A percentile compares a stretch with the other conserved stretches of the same genome.
Conservation (phyloP, 2,329 filamentous ascomycete species). For the Microascus cirrosus region DNA sequence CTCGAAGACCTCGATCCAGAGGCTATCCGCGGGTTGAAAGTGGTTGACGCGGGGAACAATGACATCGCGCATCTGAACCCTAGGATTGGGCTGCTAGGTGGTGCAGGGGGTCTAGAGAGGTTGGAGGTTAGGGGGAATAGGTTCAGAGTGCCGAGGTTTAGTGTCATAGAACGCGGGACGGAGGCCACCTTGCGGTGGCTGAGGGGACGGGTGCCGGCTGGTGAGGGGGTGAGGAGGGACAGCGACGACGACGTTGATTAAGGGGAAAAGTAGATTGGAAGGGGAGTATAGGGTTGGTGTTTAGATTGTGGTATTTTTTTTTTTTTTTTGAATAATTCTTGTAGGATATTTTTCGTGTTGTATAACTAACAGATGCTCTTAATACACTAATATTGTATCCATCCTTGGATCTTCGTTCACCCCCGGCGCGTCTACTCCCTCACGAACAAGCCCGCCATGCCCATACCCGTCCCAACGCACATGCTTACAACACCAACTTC, state of each 20-base stretch:
- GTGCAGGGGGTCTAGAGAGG: conserved; percentile 44
- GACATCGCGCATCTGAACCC: conserved; percentile 75
- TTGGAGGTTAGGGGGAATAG: conserved; percentile 76
- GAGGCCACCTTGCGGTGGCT: conserved; percentile 76
- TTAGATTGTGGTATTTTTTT: neutral
- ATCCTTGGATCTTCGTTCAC: too few species aligned
- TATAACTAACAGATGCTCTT: conserved; percentile 1
- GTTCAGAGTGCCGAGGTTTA: conserved; percentile 79
- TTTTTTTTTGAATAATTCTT: too few species aligned
- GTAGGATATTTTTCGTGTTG: neutral
- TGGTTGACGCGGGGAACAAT: conserved; percentile 75
- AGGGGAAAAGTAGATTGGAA: neutral
- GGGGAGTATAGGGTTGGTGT: conserved; percentile 3
- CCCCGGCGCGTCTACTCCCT: conserved; percentile 34
- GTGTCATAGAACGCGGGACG: conserved; percentile 75
- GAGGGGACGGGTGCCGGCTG: conserved; percentile 59
- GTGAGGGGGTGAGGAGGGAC: conserved; percentile 34
- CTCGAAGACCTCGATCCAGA: conserved; percentile 64
- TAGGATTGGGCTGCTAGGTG: conserved; percentile 65
- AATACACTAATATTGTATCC: neutral
- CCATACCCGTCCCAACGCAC: conserved; percentile 80
- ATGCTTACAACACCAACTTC: conserved; percentile 82
- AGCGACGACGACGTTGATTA: conserved; percentile 13
- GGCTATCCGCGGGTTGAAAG: conserved; percentile 59
- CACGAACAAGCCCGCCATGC: conserved; percentile 59